Conservation (phyloP, 2,329 filamentous ascomycete species). For the Graphiopsis chlorocephala region DNA sequence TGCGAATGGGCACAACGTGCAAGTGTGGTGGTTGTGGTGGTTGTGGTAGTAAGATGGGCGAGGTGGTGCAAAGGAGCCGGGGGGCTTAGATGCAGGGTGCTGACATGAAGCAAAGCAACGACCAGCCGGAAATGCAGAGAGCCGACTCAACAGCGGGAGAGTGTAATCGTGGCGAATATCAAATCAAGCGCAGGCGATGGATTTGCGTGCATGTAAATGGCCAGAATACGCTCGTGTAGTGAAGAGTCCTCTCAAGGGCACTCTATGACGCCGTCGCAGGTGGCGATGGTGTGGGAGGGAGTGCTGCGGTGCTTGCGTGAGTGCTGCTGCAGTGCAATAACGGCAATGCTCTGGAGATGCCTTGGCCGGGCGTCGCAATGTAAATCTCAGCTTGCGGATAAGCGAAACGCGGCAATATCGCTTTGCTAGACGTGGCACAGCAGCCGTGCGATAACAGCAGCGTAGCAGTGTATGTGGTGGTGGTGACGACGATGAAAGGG, state of each 20-base stretch:
- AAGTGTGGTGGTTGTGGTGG: background rate
- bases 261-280: constrained; percentile 6
- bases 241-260: background rate
- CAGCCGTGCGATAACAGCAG: background rate
- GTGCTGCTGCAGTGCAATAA: background rate
- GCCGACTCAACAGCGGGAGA: background rate
- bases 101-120: constrained; percentile 5
- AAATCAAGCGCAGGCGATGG: background rate
- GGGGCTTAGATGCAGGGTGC: constrained; percentile 10
- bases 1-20: background rate
- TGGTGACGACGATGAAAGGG: background rate
- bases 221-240: background rate
- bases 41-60: background rate
- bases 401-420: background rate
- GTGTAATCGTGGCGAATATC: background rate
- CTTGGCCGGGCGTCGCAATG: background rate
- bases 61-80: background rate
- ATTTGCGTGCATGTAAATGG: background rate
- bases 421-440: background rate
- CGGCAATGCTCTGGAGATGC: background rate
- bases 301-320: background rate
- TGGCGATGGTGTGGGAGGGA: background rate
- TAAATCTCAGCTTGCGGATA: background rate
- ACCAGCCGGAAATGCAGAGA: background rate
- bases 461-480: background rate